These are phyloP conservation scores for Lyophyllum atratum DNA, from an alignment of 768 basidiomycete genomes.

Conservation along the genomic window DNA sequence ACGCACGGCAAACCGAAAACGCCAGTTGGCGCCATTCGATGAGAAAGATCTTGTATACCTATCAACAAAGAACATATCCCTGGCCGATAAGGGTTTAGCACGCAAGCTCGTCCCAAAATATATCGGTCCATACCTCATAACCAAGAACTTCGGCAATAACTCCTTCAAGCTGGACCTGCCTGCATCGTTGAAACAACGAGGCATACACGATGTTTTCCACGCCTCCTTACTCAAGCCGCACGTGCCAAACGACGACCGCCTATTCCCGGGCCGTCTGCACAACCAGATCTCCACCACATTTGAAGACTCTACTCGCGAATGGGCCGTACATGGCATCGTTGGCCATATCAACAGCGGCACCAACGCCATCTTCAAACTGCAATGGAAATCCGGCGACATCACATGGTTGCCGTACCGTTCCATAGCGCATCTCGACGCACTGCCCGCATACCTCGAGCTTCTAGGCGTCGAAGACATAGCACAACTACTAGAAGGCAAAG, in stretches of 20 bases:
- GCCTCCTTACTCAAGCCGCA: conserved; percentile 23
- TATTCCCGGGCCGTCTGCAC: conserved; percentile 24
- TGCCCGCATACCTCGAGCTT: not conserved
- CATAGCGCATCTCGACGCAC: not conserved
- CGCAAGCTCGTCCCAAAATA: not conserved
- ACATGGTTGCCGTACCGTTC: not conserved
- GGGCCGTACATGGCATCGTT: conserved; percentile 3
- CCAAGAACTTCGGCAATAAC: not conserved
- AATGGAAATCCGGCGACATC: conserved; percentile 3
- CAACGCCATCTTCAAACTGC: not conserved
- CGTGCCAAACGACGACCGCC: conserved; percentile 23
- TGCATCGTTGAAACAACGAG: not conserved
- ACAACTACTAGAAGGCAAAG: not conserved
- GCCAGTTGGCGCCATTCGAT: conserved; percentile 1
- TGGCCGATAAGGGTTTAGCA: not conserved
- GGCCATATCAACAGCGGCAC: not conserved
- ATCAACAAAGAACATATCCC: not conserved
- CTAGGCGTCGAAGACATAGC: not conserved
- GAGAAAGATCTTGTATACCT: not conserved
- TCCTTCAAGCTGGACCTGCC: conserved; percentile 21
- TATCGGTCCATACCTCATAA: not conserved
- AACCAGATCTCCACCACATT: not conserved
- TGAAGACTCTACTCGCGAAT: not conserved
- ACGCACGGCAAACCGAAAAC: conserved; percentile 19
- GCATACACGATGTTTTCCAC: conserved; percentile 31